Base-by-base conservation (phyloP, 192 early-diverging fungal genomes). In the Chytriomyces sp. region DNA sequence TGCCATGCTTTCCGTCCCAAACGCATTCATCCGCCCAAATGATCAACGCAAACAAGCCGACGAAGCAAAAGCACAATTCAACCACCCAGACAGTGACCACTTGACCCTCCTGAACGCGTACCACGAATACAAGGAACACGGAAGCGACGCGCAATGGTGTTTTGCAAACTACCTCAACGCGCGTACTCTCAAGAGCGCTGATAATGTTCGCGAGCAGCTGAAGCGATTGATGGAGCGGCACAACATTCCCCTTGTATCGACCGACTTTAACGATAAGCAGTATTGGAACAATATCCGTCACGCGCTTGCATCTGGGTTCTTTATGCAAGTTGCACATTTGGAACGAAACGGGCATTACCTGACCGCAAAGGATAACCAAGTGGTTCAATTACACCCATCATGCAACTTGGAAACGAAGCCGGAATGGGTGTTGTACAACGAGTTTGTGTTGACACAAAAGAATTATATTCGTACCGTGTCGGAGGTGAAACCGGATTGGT, bases 401-500 rank as follows among this genome's bases (percentile, higher is more conserved):
- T 94, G 92, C 28, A 90, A 91, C 77, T 82, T 99, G 43, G 91
- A 90, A 64, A 90, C 91, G 72, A 95, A 95, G 69, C 94, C 96
- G n/a, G 96, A 98, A 83, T 99, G 98, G 98, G 96, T 98, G 2
- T 83, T 98, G 47, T 99, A 98, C 86, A 97, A 99, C 74, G 98
- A 99, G 83, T 99, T 97, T 91, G 98, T 98, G 8, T 82, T 99
- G 59, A 99, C 98, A 9, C 91, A 91, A 57, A 91, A 95, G 66
- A 94, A 98, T 82, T 98, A 96, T 82, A 97, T 99, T 77, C 93
- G 98, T 45, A 98, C 95, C 0, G 92, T 91, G 48, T 94, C 94
- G 0, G 93, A 93, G 75, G 89, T 98, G 57, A 92, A 93, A 77
- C 90, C 91, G 2, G 97, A 97, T 48, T 90, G 87, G 89, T 75